Evolutionary conservation across 768 basidiomycete species (phyloP).

Genomic region (Mycena rebaudengoi): DNA sequence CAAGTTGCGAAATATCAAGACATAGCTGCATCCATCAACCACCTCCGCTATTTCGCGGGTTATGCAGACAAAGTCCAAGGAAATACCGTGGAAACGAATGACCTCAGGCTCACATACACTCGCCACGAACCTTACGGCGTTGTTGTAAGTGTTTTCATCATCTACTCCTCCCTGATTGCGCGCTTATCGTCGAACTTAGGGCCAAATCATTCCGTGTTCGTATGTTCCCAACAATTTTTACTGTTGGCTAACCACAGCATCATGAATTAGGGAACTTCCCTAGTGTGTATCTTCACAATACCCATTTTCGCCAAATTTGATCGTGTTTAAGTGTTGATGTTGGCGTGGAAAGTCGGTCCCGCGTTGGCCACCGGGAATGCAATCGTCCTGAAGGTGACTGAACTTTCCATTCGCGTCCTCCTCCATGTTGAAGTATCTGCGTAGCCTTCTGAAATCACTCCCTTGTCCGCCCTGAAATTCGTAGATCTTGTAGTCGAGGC

Average conservation of each 20-base stretch:
- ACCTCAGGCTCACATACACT: slow-evolving; percentile 61
- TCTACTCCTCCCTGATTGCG: no score
- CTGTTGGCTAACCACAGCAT: no score
- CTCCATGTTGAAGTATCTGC: no score
- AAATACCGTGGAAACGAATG: slow-evolving; percentile 62
- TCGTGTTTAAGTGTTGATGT: slow-evolving; percentile 30
- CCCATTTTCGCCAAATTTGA: neutral
- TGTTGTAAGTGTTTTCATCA: slow-evolving; percentile 35
- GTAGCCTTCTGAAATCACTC: slow-evolving; percentile 73
- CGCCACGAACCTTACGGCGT: slow-evolving; percentile 70
- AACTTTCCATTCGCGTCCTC: no score
- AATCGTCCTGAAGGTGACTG: slow-evolving; percentile 66
- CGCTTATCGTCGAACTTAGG: no score
- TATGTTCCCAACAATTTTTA: no score
- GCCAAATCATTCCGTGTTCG: slow-evolving; percentile 55
- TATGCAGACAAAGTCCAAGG: slow-evolving; percentile 80
- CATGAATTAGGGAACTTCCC: slow-evolving; percentile 74
- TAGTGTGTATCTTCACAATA: slow-evolving; percentile 36
- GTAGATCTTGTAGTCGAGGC: slow-evolving; percentile 66
- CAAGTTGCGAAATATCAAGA: slow-evolving; percentile 29
- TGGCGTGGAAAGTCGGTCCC: slow-evolving; percentile 40
- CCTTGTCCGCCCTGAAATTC: slow-evolving; percentile 63
- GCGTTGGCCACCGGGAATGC: slow-evolving; percentile 60
- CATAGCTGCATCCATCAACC: slow-evolving; percentile 38
- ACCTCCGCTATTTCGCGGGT: slow-evolving; percentile 75